Evolutionary conservation across 257 asterid species (phyloP), one percentile per base, ranked within the genome.

Genomic region (Petunia axillaris): DNA sequence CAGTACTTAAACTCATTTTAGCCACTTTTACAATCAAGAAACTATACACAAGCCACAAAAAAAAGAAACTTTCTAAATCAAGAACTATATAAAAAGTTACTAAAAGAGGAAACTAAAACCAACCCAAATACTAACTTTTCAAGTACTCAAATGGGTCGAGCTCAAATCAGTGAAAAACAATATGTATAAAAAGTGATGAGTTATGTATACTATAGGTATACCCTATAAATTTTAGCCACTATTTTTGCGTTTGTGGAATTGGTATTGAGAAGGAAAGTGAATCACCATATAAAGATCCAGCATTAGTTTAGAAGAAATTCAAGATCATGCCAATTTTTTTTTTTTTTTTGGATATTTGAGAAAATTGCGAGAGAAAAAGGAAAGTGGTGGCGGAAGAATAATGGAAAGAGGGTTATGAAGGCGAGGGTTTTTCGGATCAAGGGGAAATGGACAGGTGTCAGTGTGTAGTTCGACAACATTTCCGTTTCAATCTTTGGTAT

Each of bases 1-100:
- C 97, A 52, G 92, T 85, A n/a, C 88, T 77, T 76, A 91, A 86
- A 85, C 97, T 94, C 97, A 94, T 90, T 86, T 93, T 94, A 76
- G 91, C 96, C 98, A 91, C 91, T 89, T 87, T 89, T 87, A 78
- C 13, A 57, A 82, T 71, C 7, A 66, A 86, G 71, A 38, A 13
- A 54, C 3, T 6, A 54, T 54, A 54, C 14, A 54, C n/a, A 11
- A 54, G 16, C 3, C 4, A 54, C 16, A 54, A 54, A 13, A 52
- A 52, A 52, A 4, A 14, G 1, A 52, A 52, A 52, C 57, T 14
- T 52, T 14, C 8, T 8, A 52, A 52, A 52, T 14, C 8, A 13
- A 54, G 60, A 54, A 54, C 7, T 54, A 54, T 54, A 1, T 54
- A 11, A 1, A 25, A 54, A 54, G 60, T 11, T 13, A 54, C 60